Conservation (phyloP, 345 rosid genomes). For the Bruguiera sexangula region DNA sequence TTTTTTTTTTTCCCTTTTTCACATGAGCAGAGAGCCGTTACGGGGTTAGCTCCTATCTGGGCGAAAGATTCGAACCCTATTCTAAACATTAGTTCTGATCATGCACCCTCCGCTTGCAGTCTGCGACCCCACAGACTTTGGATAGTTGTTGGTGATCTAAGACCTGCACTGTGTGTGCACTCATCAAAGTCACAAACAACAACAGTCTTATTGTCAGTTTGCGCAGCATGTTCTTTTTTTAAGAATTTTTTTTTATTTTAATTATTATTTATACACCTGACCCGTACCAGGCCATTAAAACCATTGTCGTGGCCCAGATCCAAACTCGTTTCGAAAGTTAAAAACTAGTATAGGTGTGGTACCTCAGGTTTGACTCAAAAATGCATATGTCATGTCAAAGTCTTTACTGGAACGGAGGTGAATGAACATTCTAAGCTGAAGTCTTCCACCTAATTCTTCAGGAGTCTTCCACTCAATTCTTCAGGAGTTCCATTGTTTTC, state of each 20-base stretch:
- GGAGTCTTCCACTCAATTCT: no score
- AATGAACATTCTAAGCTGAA: no score
- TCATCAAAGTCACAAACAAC: conserved; percentile 5
- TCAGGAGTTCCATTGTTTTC: no score
- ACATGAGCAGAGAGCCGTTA: not conserved
- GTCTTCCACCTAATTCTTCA: no score
- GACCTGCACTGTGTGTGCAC: not conserved
- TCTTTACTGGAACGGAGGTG: no score
- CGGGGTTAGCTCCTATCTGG: not conserved
- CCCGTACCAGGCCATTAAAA: no score
- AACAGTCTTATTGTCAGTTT: not conserved
- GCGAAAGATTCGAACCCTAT: conserved; percentile 13
- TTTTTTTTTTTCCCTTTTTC: not conserved
- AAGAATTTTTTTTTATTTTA: not conserved
- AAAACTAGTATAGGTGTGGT: no score
- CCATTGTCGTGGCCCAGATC: no score
- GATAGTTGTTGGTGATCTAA: not conserved
- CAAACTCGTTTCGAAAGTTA: no score
- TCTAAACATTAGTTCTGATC: not conserved
- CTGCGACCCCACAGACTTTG: not conserved
- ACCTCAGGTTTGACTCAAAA: no score
- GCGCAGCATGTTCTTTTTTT: not conserved
- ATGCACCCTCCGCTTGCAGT: not conserved
- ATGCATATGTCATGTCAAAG: no score
- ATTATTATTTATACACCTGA: no score